Percentiles rank a stretch among this genome's conserved stretches.
These are phyloP conservation scores for Elongisporangium anandrum DNA, from an alignment of 352 stramenopile genomes.

Conservation along the genomic window DNA sequence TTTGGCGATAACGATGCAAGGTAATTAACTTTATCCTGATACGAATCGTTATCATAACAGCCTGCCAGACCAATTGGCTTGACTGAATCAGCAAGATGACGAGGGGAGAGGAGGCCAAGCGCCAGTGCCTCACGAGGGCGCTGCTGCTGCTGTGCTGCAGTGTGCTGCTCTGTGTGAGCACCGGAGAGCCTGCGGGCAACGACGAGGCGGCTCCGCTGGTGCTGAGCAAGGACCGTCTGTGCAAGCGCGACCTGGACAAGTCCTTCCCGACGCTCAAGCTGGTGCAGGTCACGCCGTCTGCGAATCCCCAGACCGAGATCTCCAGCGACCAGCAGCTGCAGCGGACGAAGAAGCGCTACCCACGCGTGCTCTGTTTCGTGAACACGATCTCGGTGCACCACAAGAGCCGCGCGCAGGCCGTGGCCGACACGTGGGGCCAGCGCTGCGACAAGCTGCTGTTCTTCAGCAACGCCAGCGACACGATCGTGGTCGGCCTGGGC, in stretches of 20 bases:
- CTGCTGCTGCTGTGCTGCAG: no score
- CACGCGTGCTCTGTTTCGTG: slow-evolving; percentile 72
- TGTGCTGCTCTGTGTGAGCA: no score
- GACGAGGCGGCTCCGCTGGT: no score
- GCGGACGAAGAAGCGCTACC: slow-evolving; percentile 18
- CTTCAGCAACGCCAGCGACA: slow-evolving; percentile 71
- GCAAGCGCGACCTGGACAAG: slow-evolving; percentile 35
- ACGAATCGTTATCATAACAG: no score
- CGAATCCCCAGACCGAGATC: slow-evolving; percentile 6
- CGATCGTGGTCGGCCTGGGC: slow-evolving; percentile 29
- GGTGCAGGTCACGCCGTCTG: slow-evolving; percentile 27
- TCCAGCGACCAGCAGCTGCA: slow-evolving; percentile 4
- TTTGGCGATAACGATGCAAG: no score
- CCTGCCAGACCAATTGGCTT: no score
- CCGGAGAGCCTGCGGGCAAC: no score
- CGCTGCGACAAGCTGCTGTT: slow-evolving; percentile 78
- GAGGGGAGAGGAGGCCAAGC: no score
- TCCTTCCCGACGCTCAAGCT: slow-evolving; percentile 37
- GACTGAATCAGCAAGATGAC: no score
- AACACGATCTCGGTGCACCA: slow-evolving; percentile 80
- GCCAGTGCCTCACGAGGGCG: no score
- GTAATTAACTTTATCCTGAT: no score
- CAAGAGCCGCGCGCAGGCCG: slow-evolving; percentile 46
- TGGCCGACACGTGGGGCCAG: slow-evolving; percentile 79
- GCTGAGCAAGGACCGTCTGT: slow-evolving; percentile 41